These are phyloP conservation scores for Cicer chorassanicum DNA, from an alignment of 306 rosid species.

Conservation along the genomic window DNA sequence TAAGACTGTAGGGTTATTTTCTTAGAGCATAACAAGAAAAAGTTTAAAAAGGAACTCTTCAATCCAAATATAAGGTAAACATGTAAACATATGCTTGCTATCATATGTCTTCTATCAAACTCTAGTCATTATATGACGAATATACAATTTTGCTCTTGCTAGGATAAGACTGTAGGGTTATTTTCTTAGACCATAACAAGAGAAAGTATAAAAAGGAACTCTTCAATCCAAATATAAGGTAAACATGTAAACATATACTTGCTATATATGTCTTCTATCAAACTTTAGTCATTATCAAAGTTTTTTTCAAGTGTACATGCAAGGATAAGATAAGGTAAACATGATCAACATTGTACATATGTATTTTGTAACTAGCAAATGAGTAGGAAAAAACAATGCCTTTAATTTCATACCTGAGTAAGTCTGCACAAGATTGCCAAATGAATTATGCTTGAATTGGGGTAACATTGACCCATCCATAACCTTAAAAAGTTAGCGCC, in stretches of 20 bases:
- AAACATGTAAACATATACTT: too few species aligned
- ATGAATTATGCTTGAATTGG: conserved; percentile 55
- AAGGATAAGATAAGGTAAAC: conserved; percentile 34
- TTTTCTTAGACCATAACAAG: neutral
- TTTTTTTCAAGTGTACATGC: conserved; percentile 4
- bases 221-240: neutral
- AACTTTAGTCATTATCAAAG: conserved; percentile 27
- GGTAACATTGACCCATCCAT: conserved; percentile 72
- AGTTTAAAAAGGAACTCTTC: neutral
- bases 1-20: neutral
- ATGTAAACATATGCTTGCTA: too few species aligned
- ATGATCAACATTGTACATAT: conserved; percentile 24
- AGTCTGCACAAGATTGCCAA: conserved; percentile 71
- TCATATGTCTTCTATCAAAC: conserved; percentile 28
- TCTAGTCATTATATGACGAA: conserved; percentile 1
- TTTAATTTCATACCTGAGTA: conserved; percentile 53
- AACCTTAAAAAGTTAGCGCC: conserved; percentile 64
- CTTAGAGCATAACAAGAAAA: neutral
- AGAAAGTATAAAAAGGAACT: neutral
- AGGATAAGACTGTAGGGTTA: neutral
- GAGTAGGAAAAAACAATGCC: conserved; percentile 14
- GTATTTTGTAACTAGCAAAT: conserved; percentile 18
- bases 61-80: neutral
- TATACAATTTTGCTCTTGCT: neutral
- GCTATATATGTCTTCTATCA: conserved; percentile 14